Percentiles rank a stretch among this genome's conserved stretches.
These are phyloP conservation scores for Trametes versicolor DNA, from an alignment of 1,284 basidiomycete genomes.

Conservation along the genomic window DNA sequence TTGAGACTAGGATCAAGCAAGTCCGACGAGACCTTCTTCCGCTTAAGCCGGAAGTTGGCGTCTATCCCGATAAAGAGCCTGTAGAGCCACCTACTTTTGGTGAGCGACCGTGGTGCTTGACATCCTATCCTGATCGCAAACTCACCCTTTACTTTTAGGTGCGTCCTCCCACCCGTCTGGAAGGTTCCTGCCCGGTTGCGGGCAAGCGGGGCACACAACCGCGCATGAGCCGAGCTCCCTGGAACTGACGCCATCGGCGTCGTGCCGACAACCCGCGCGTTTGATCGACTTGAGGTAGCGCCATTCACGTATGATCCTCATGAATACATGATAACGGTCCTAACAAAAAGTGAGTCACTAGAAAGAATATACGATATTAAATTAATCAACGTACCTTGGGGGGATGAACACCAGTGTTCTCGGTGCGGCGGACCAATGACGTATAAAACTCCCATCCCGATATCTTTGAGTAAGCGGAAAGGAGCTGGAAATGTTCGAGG, in stretches of 20 bases:
- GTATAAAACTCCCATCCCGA: slow-evolving; percentile 38
- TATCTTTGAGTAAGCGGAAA: slow-evolving; percentile 36
- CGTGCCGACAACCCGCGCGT: slow-evolving; percentile 34
- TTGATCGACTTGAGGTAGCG: slow-evolving; percentile 41
- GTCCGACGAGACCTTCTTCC: slow-evolving; percentile 30
- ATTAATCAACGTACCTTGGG: background rate
- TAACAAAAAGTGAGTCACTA: slow-evolving; percentile 8
- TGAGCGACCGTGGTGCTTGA: background rate
- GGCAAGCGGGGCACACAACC: slow-evolving; percentile 49
- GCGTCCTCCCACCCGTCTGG: slow-evolving; percentile 26
- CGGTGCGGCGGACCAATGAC: slow-evolving; percentile 37
- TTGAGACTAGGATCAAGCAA: slow-evolving; percentile 36
- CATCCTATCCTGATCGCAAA: too few relatives aligned
- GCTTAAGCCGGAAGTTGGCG: slow-evolving; percentile 44
- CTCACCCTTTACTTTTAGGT: too few relatives aligned
- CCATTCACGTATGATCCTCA: slow-evolving; percentile 20
- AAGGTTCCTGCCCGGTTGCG: slow-evolving; percentile 45
- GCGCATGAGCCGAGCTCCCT: slow-evolving; percentile 39
- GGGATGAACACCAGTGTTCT: slow-evolving; percentile 18
- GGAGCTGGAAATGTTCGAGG: slow-evolving; percentile 42
- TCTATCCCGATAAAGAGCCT: slow-evolving; percentile 37
- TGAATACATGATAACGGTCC: slow-evolving; percentile 23
- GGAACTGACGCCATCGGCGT: background rate
- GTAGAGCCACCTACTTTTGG: slow-evolving; percentile 34
- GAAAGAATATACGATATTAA: background rate